Evolutionary conservation across 2,329 filamentous ascomycete genomes (phyloP).

Genomic region (Cadophora sp.): DNA sequence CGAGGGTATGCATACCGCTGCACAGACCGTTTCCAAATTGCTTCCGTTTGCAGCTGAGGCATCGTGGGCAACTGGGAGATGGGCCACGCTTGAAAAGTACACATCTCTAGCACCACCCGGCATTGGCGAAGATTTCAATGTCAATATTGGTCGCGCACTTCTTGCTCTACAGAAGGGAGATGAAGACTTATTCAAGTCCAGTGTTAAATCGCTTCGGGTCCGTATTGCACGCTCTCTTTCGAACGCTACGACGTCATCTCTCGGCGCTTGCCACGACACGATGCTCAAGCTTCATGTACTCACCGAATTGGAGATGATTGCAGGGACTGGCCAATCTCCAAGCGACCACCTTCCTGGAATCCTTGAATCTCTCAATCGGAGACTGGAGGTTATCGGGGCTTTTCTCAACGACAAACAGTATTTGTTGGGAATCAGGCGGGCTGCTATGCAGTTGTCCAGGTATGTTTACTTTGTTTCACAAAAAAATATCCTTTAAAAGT

Average conservation of each 20-base stretch:
- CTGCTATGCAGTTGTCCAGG: conserved; percentile 82
- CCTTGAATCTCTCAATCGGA: conserved; percentile 68
- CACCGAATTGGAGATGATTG: conserved; percentile 84
- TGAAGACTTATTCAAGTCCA: conserved; percentile 57
- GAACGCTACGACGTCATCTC: conserved; percentile 76
- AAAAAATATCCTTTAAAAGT: conserved; percentile 5
- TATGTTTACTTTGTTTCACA: conserved; percentile 48
- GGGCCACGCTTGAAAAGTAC: conserved; percentile 76
- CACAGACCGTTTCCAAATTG: conserved; percentile 63
- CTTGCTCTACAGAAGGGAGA: conserved; percentile 63
- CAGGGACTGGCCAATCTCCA: conserved; percentile 52
- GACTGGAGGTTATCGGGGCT: conserved; percentile 88
- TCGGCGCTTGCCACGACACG: conserved; percentile 84
- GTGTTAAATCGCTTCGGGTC: conserved; percentile 70
- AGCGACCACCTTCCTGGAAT: conserved; percentile 46
- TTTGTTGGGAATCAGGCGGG: conserved; percentile 82
- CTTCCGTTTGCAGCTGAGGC: conserved; percentile 89
- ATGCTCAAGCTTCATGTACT: conserved; percentile 87
- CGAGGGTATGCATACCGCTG: conserved; percentile 69
- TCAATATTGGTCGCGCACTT: conserved; percentile 75
- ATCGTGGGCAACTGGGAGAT: conserved; percentile 87
- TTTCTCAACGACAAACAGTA: conserved; percentile 95
- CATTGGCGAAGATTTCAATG: conserved; percentile 74
- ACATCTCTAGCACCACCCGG: conserved; percentile 56
- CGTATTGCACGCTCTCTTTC: conserved; percentile 78